Evolutionary conservation across 2,329 filamentous ascomycete genomes (phyloP).

Genomic region (Juglanconis oblonga): DNA sequence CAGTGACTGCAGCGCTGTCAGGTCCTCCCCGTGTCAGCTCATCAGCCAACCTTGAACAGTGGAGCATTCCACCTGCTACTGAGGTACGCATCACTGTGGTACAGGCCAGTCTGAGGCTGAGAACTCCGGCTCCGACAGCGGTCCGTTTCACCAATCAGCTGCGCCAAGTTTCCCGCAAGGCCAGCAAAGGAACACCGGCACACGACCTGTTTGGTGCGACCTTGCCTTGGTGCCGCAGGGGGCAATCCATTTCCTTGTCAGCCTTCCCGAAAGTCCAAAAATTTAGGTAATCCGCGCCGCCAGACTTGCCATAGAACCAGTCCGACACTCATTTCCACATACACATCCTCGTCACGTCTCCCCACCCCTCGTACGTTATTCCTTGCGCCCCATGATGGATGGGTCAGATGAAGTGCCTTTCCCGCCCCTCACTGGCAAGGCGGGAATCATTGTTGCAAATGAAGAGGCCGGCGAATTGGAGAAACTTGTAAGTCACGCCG

Average conservation of each 20-base stretch:
- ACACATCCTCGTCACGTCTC: background rate
- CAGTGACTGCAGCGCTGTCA: too few relatives aligned
- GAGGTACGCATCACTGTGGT: too few relatives aligned
- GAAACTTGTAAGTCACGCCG: conserved; percentile 49
- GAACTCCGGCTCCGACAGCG: background rate
- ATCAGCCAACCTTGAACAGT: too few relatives aligned
- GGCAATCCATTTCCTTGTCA: background rate
- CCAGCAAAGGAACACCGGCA: background rate
- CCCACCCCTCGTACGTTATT: background rate
- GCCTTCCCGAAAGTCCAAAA: conserved; percentile 16
- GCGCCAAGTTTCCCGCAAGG: background rate
- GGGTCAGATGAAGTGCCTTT: too few relatives aligned
- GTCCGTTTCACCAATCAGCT: background rate
- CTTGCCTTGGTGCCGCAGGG: background rate
- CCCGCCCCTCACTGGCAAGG: conserved; percentile 45
- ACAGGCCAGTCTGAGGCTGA: too few relatives aligned
- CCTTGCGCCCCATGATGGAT: too few relatives aligned
- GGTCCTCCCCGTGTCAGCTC: too few relatives aligned
- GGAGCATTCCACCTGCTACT: too few relatives aligned
- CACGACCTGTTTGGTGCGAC: background rate
- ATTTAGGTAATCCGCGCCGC: conserved; percentile 9
- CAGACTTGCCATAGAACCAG: too few relatives aligned
- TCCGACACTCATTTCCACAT: too few relatives aligned
- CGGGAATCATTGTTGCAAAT: conserved; percentile 54
- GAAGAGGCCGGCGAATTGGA: conserved; percentile 53